Base-by-base conservation (phyloP, 2,329 filamentous ascomycete species). In the Clarireedia sp. region DNA sequence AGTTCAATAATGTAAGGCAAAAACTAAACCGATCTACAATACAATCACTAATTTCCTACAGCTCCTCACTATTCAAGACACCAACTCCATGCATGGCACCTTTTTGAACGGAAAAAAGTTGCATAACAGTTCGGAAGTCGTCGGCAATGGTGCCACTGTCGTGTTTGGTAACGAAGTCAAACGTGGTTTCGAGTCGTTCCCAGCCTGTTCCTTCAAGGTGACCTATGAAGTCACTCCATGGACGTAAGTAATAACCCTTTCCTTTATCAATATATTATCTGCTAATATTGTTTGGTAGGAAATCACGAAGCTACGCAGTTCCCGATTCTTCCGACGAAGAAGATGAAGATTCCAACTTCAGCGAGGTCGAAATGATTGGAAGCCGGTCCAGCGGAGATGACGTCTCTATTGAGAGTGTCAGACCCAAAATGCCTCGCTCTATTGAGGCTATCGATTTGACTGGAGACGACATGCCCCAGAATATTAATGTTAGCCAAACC, bases 41-140 rank as follows among this genome's bases (percentile, higher is more conserved):
- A 19, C 43, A 38, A 21, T 46, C 26, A 38, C 65, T 69, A 45
- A 70, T 46, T 51, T 43, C 3, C 38, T 53, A 12, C 51, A 61
- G 65, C 73, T 63, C 47, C 68, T 82, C 46, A 75, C 71, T 51
- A 71, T 86, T 57, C 71, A 69, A 57, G 82, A 86, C 63, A 70
- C 71, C 17, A 75, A 73, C 36, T 85, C 81, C 8, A 82, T 83
- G 75, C 82, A 86, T 65, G 82, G 82, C 29, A 85, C 81, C 17
- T 75, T 69, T 56, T 59, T 85, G 48, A 81, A 83, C 61, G 72
- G 73, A 37, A 62, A 60, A 40, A 73, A 70, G 40, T 64, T 81
- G 24, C 55, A 59, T n/a, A 61, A 56, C 10, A 55, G 63, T 29
- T 61, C 63, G 26, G 64, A 60, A n/a, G 48, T 63, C 3, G 51